Percentiles rank a stretch among this genome's conserved stretches.
Conservation (phyloP, 208 protist genomes). For the Borovskyia barvae region DNA sequence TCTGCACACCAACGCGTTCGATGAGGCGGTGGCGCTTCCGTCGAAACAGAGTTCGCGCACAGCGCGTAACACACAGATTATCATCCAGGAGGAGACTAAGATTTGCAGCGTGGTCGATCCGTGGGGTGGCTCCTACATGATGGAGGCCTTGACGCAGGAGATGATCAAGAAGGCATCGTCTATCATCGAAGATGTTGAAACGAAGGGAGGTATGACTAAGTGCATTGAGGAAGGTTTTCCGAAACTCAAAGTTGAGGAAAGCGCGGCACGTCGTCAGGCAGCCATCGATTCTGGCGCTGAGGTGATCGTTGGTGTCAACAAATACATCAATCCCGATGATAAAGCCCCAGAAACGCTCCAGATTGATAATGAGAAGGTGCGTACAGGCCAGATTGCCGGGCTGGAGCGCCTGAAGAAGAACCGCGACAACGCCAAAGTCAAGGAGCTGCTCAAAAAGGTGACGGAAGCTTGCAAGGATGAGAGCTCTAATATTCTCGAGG, state of each 20-base stretch:
- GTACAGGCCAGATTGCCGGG: constrained; percentile 61
- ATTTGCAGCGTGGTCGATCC: constrained; percentile 85
- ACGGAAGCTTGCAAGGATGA: constrained; percentile 65
- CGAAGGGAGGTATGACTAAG: constrained; percentile 83
- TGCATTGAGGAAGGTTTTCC: constrained; percentile 90
- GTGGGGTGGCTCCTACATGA: constrained; percentile 93
- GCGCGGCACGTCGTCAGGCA: constrained; percentile 90
- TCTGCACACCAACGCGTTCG: constrained; percentile 95
- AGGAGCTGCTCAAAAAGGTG: constrained; percentile 64
- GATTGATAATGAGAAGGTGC: constrained; percentile 93
- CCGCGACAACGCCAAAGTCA: constrained; percentile 50
- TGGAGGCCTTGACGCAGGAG: constrained; percentile 94
- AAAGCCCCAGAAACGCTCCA: constrained; percentile 69
- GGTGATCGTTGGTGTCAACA: constrained; percentile 97
- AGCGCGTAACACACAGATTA: constrained; percentile 96
- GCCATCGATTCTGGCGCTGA: constrained; percentile 86
- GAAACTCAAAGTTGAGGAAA: constrained; percentile 95
- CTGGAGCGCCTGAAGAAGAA: constrained; percentile 55
- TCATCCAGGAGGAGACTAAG: constrained; percentile 92
- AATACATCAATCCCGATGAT: constrained; percentile 72
- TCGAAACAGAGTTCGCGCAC: constrained; percentile 91
- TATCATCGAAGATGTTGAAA: constrained; percentile 93
- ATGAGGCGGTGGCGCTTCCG: constrained; percentile 95
- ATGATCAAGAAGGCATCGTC: constrained; percentile 64
- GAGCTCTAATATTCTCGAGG: constrained; percentile 85